phyloP scores from a whole-genome alignment of 2,329 filamentous ascomycete genomes.

The Diaporthe citrichinensis region DNA sequence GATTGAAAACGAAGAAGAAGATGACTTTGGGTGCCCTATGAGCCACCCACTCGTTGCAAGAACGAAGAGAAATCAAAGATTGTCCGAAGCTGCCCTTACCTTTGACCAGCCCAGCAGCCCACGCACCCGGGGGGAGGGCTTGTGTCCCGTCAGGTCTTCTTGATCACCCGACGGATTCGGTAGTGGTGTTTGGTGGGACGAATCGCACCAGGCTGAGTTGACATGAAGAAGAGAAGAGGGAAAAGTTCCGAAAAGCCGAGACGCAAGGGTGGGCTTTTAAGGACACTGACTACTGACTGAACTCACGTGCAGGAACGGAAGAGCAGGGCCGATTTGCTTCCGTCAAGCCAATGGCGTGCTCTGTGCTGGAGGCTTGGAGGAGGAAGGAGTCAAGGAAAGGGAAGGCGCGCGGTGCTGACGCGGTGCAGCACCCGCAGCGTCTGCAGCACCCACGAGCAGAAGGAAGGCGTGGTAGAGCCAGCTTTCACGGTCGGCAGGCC shows the following conservation, averaged over 20 bases:
- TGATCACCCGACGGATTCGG: constrained; percentile 6
- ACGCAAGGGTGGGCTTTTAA: neutral
- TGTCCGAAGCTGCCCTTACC: constrained; percentile 19
- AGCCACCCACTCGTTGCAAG: neutral
- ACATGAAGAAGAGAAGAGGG: neutral
- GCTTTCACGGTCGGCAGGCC: neutral
- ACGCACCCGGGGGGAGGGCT: neutral
- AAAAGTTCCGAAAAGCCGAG: neutral
- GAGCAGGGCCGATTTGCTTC: neutral
- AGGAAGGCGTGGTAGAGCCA: neutral
- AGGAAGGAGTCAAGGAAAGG: neutral
- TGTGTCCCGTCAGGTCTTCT: constrained; percentile 13
- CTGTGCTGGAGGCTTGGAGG: neutral
- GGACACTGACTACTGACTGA: constrained; percentile 6
- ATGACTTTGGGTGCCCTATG: neutral
- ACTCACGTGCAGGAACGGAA: neutral
- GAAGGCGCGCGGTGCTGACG: neutral
- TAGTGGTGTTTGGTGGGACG: neutral
- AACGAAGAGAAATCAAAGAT: neutral
- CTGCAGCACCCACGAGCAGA: neutral
- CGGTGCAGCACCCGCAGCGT: neutral
- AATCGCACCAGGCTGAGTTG: neutral
- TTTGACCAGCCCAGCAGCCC: neutral
- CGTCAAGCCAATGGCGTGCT: constrained; percentile 1
- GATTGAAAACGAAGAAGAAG: neutral